Conservation (phyloP, 2,329 filamentous ascomycete genomes). For the Fusarium avenaceum region DNA sequence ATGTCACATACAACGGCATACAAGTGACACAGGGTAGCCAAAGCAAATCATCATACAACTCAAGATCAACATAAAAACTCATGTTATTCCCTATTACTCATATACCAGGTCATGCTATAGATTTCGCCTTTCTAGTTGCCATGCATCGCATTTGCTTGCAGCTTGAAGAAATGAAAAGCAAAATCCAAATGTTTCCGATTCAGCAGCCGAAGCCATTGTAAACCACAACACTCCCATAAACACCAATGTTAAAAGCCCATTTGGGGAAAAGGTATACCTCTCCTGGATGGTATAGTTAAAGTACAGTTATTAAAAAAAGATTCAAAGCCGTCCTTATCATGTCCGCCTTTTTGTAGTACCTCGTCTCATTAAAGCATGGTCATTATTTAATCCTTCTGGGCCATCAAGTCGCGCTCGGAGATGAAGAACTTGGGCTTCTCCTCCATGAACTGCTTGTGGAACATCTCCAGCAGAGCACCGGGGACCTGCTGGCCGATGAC, state of each 20-base stretch:
- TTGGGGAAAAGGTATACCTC: constrained; percentile 31
- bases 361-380: constrained; percentile 42
- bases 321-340: constrained; percentile 42
- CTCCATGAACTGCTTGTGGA: constrained; percentile 54
- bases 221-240: constrained; percentile 46
- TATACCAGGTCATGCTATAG: constrained; percentile 41
- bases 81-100: constrained; percentile 38
- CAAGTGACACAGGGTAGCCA: neutral
- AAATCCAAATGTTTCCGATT: constrained; percentile 45
- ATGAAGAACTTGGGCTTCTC: constrained; percentile 55
- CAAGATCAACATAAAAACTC: constrained; percentile 5
- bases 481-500: constrained; percentile 57
- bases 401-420: constrained; percentile 55
- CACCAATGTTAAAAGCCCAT: constrained; percentile 44
- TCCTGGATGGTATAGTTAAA: constrained; percentile 45
- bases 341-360: constrained; percentile 34
- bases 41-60: neutral
- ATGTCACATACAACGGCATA: too few relatives aligned
- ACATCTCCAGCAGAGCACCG: constrained; percentile 53
- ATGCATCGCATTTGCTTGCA: constrained; percentile 22
- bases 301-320: constrained; percentile 49
- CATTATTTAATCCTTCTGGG: constrained; percentile 35
- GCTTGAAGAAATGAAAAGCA: constrained; percentile 13
- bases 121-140: constrained; percentile 20
- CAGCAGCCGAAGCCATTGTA: constrained; percentile 34